Percentiles rank a stretch among this genome's conserved stretches.
Evolutionary conservation across 192 early-diverging fungal species (phyloP).

Genomic region (Coemansia guatemalensis): DNA sequence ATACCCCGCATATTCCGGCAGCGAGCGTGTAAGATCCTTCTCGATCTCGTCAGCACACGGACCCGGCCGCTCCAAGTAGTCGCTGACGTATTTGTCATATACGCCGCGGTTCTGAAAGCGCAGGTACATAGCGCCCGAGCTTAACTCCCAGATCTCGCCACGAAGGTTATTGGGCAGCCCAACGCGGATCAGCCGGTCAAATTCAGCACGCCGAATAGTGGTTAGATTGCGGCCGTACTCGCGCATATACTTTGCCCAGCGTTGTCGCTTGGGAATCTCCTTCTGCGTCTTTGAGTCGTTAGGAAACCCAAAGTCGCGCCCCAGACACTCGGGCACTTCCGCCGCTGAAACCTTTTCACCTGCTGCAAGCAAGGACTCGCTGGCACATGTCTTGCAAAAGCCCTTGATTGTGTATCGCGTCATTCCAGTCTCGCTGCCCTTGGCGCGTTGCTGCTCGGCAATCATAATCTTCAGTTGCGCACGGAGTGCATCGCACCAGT

Average conservation of each 20-base stretch:
- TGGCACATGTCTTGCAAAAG: constrained; percentile 65
- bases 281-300: constrained; percentile 34
- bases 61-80: constrained; percentile 70
- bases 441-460: constrained; percentile 72
- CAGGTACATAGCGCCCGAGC: constrained; percentile 83
- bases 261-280: constrained; percentile 33
- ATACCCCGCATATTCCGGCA: constrained; percentile 94
- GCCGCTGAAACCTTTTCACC: constrained; percentile 4
- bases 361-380: constrained; percentile 59
- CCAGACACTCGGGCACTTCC: constrained; percentile 36
- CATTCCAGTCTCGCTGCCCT: constrained; percentile 27
- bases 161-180: constrained; percentile 85
- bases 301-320: constrained; percentile 51
- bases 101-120: constrained; percentile 83
- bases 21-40: constrained; percentile 89
- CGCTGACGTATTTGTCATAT: constrained; percentile 59
- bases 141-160: constrained; percentile 94
- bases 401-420: constrained; percentile 49
- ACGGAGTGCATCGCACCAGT: constrained; percentile 78
- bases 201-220: constrained; percentile 73
- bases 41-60: constrained; percentile 92
- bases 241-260: constrained; percentile 51
- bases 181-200: constrained; percentile 85
- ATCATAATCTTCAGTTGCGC: constrained; percentile 75
- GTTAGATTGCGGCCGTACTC: constrained; percentile 90